Evolutionary conservation across 306 rosid species (phyloP), one percentile per base, ranked within the genome.

Genomic region (Ochetophila trinervis): DNA sequence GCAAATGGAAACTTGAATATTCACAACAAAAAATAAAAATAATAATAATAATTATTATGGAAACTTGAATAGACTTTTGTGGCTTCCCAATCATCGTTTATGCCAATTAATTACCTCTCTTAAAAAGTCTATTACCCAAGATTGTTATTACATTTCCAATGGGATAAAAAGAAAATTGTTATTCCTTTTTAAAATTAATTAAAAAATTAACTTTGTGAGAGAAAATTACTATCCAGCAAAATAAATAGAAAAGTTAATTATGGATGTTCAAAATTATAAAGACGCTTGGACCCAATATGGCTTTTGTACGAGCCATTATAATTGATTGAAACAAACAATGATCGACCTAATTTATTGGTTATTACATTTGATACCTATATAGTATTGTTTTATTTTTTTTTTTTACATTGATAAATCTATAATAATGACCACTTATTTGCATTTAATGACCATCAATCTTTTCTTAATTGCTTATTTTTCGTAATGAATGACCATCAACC

Each of bases 71-170:
- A 14, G 32, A 16, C 59, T 35, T 45, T 44, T 19, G 45, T 24
- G 53, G 67, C 53, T 40, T 47, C 34, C 36, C 18, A 15, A 62
- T 42, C 37, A 44, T 42, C 45, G 44, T 44, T 21, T 13, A 42
- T 14, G 53, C 24, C 54, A 59, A 59, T n/a, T 59, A 45, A 27
- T 27, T 27, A 27, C 32, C 32, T 27, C 55, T 36, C 15, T 21
- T 23, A 45, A 45, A 47, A 23, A 22, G 20, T 16, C 6, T n/a
- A 6, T 23, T 44, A 23, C 42, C 11, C 7, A 67, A 27, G 13
- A 67, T 55, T 42, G 13, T 67, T 45, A 19, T 67, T 45, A 67
- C 15, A 24, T 44, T n/a, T 27, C 37, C 16, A 57, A 1, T n/a
- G 3, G 2, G 2, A 0, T 21, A 21, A 40, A 2, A 14, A 42